phyloP scores from a whole-genome alignment of 805 yeast genomes.

The Brettanomyces anomalus region DNA sequence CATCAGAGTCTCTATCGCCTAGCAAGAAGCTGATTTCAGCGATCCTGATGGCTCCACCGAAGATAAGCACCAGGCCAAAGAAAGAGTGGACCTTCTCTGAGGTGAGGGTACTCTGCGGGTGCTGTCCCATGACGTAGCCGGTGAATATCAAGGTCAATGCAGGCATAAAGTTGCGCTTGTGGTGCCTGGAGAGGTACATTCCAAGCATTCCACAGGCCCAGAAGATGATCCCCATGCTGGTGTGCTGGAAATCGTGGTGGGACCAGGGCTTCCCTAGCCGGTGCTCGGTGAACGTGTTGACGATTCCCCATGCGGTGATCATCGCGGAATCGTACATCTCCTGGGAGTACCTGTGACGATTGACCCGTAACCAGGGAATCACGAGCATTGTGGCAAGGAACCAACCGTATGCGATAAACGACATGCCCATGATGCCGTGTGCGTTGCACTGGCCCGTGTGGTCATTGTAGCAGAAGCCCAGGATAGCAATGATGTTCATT shows the following conservation, averaged over 20 bases:
- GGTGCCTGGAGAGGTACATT: slow-evolving; percentile 60
- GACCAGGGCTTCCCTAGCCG: slow-evolving; percentile 87
- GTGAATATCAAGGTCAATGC: slow-evolving; percentile 76
- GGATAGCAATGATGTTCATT: slow-evolving; percentile 72
- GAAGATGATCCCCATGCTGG: slow-evolving; percentile 95
- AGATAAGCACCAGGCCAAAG: slow-evolving; percentile 75
- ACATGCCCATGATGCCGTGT: slow-evolving; percentile 94
- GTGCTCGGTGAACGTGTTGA: slow-evolving; percentile 94
- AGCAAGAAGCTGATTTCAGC: slow-evolving; percentile 75
- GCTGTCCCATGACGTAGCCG: slow-evolving; percentile 93
- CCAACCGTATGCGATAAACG: slow-evolving; percentile 76
- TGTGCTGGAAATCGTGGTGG: slow-evolving; percentile 91
- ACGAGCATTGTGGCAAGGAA: slow-evolving; percentile 56
- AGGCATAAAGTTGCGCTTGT: slow-evolving; percentile 68
- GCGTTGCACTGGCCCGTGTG: slow-evolving; percentile 95
- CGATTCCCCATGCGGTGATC: slow-evolving; percentile 85
- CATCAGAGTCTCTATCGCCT: slow-evolving; percentile 40
- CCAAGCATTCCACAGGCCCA: slow-evolving; percentile 93
- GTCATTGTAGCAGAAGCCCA: slow-evolving; percentile 77
- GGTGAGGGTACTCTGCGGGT: slow-evolving; percentile 63
- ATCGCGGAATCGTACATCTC: slow-evolving; percentile 77
- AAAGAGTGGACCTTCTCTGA: slow-evolving; percentile 83
- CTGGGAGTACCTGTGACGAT: slow-evolving; percentile 49
- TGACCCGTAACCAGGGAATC: slow-evolving; percentile 64
- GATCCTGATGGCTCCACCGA: slow-evolving; percentile 69